Percentiles rank a stretch among this genome's conserved stretches.
Conservation (phyloP, 1,284 basidiomycete species). For the Pseudozyma sp. region DNA sequence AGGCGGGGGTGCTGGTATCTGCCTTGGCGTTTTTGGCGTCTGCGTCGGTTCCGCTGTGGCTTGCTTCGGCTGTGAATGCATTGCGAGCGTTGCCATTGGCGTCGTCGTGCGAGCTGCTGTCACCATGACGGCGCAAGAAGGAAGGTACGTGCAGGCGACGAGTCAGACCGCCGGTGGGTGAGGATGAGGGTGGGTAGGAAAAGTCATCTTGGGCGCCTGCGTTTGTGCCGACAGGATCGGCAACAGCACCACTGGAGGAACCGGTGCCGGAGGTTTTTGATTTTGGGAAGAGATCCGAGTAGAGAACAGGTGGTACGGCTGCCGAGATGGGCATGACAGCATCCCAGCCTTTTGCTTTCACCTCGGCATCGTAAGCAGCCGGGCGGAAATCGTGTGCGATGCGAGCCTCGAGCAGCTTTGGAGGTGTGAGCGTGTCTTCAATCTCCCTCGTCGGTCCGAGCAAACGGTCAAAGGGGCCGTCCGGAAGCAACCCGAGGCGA, state of each 20-base stretch:
- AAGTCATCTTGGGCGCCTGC: constrained; percentile 15
- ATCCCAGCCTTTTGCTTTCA: constrained; percentile 52
- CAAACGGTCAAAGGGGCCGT: constrained; percentile 50
- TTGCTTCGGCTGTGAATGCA: constrained; percentile 10
- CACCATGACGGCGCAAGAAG: constrained; percentile 36
- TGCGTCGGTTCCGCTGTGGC: constrained; percentile 5
- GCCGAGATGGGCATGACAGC: constrained; percentile 60
- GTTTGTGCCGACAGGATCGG: constrained; percentile 5
- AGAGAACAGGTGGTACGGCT: constrained; percentile 49
- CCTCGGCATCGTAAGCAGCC: constrained; percentile 33
- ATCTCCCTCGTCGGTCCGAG: constrained; percentile 49
- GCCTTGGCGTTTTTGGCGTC: constrained; percentile 5
- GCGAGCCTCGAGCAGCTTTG: constrained; percentile 62
- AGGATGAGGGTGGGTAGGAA: constrained; percentile 31
- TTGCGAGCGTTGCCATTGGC: neutral
- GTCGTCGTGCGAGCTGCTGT: constrained; percentile 17
- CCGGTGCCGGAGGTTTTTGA: constrained; percentile 8
- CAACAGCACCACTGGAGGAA: neutral
- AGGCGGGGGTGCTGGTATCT: constrained; percentile 40
- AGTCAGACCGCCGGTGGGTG: constrained; percentile 12
- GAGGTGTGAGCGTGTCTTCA: constrained; percentile 57
- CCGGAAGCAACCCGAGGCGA: constrained; percentile 56
- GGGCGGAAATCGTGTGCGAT: constrained; percentile 47
- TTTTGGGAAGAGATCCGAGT: constrained; percentile 41
- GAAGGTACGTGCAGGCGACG: constrained; percentile 43